These are phyloP conservation scores for Rhododendron griersonianum DNA, from an alignment of 148 eudicot genomes.

Conservation along the genomic window DNA sequence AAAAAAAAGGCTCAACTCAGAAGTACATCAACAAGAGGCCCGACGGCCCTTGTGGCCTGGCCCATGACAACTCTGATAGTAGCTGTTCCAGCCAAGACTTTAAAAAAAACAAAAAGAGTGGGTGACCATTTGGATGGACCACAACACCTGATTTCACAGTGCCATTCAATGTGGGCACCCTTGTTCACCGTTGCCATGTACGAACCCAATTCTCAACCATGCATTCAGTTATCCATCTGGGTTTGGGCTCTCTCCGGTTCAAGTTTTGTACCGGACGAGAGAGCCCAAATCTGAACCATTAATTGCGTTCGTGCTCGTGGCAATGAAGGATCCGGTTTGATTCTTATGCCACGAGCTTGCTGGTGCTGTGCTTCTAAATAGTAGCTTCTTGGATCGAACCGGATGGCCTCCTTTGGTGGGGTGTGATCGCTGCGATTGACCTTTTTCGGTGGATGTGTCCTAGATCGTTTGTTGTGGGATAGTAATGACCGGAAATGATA, in stretches of 20 bases:
- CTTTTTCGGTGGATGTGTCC: too few relatives aligned
- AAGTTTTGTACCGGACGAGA: not conserved
- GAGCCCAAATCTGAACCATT: not conserved
- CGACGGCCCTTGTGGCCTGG: not conserved
- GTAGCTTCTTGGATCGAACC: too few relatives aligned
- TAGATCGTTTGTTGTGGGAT: too few relatives aligned
- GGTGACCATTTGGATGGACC: constrained; percentile 21
- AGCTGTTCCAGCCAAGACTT: not conserved
- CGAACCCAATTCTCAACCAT: constrained; percentile 7
- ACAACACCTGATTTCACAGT: constrained; percentile 2
- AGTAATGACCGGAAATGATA: too few relatives aligned
- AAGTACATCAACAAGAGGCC: not conserved
- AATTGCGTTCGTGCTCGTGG: too few relatives aligned
- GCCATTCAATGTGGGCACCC: constrained; percentile 22
- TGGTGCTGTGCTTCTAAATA: too few relatives aligned
- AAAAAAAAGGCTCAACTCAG: not conserved
- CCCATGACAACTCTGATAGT: not conserved
- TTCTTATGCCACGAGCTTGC: too few relatives aligned
- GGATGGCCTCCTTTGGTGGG: too few relatives aligned
- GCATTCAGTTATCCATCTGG: not conserved
- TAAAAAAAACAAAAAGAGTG: not conserved
- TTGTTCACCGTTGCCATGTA: not conserved
- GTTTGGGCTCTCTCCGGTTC: not conserved
- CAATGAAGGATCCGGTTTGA: too few relatives aligned
- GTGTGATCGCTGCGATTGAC: too few relatives aligned